Percentiles rank a stretch among this genome's conserved stretches.
These are phyloP conservation scores for slime mould (Dictyostelium discoideum) DNA, from an alignment of 78 protist species.

Conservation along the genomic window dicty_2.7 NC_007088.5:5389501-5390000, in stretches of 20 bases:
- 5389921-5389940: not conserved
- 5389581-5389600: not conserved
- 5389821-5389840: not conserved
- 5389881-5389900: slow-evolving; percentile 28
- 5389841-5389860: not conserved
- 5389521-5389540: slow-evolving; percentile 61
- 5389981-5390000: slow-evolving; percentile 7
- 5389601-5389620: not conserved
- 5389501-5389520: slow-evolving; percentile 51
- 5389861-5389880: slow-evolving; percentile 36
- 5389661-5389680: not conserved
- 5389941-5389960: slow-evolving; percentile 25
- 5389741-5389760: not conserved
- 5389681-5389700: not conserved
- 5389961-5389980: not conserved
- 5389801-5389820: not conserved
- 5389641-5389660: not conserved
- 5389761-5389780: not conserved
- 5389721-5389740: not conserved
- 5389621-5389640: not conserved
- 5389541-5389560: slow-evolving; percentile 25
- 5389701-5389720: not conserved
- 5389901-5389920: slow-evolving; percentile 23
- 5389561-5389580: not conserved
- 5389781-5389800: not conserved